phyloP scores from a whole-genome alignment of 495 filamentous ascomycete species.

The Hypoxylon fuscum region DNA sequence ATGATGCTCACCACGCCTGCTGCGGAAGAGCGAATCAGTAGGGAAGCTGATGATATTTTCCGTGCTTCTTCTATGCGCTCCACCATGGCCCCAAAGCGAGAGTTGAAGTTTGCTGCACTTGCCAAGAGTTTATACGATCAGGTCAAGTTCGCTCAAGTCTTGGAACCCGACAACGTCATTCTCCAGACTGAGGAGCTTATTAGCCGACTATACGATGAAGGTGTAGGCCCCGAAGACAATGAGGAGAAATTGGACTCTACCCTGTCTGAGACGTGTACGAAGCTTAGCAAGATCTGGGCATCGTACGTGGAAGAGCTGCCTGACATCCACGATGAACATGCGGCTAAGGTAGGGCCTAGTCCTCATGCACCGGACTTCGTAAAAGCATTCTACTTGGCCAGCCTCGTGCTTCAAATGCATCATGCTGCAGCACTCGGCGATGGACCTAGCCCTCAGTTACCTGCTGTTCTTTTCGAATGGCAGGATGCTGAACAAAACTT shows the following conservation, averaged over 20 bases:
- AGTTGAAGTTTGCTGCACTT: slow-evolving; percentile 57
- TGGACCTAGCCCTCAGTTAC: slow-evolving; percentile 62
- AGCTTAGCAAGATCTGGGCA: slow-evolving; percentile 68
- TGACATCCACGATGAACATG: slow-evolving; percentile 59
- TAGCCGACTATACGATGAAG: slow-evolving; percentile 64
- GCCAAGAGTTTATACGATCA: slow-evolving; percentile 61
- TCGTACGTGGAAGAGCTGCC: slow-evolving; percentile 56
- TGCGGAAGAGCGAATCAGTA: slow-evolving; percentile 55
- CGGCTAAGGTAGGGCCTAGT: slow-evolving; percentile 69
- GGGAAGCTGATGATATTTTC: slow-evolving; percentile 57
- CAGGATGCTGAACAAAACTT: slow-evolving; percentile 73
- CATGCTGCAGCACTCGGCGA: slow-evolving; percentile 64
- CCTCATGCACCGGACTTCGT: slow-evolving; percentile 64
- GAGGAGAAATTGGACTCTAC: slow-evolving; percentile 63
- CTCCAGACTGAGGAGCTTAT: slow-evolving; percentile 64
- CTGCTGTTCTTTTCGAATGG: slow-evolving; percentile 82
- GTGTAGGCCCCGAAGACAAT: slow-evolving; percentile 60
- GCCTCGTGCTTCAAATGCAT: slow-evolving; percentile 75
- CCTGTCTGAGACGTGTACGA: slow-evolving; percentile 63
- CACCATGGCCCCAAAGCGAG: slow-evolving; percentile 41
- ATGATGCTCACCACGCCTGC: slow-evolving; percentile 57
- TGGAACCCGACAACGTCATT: slow-evolving; percentile 63
- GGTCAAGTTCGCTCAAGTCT: slow-evolving; percentile 52
- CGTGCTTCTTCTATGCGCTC: slow-evolving; percentile 54
- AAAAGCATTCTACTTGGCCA: slow-evolving; percentile 78